These are phyloP conservation scores for Paraphoma chrysanthemicola DNA, from an alignment of 2,329 filamentous ascomycete species.

Conservation along the genomic window DNA sequence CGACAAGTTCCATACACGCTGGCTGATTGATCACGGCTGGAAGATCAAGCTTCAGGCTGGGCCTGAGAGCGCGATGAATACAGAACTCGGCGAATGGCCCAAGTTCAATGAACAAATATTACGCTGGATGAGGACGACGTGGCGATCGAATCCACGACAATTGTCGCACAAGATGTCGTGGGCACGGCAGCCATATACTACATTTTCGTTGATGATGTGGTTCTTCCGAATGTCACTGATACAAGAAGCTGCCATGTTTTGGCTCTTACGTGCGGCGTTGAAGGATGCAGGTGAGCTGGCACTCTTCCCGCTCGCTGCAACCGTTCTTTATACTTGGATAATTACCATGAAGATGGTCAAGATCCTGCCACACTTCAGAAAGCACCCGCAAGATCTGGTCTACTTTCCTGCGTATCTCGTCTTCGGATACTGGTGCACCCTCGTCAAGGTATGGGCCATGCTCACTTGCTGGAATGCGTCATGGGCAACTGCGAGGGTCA, in stretches of 20 bases:
- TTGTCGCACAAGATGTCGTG: conserved; percentile 48
- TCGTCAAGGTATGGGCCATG: conserved; percentile 64
- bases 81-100: conserved; percentile 56
- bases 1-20: conserved; percentile 68
- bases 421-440: conserved; percentile 65
- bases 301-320: conserved; percentile 16
- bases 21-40: conserved; percentile 53
- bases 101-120: conserved; percentile 62
- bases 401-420: conserved; percentile 59
- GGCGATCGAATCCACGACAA: conserved; percentile 47
- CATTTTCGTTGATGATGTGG: conserved; percentile 64
- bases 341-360: conserved; percentile 65
- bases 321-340: conserved; percentile 55
- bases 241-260: conserved; percentile 57
- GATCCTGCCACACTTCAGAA: conserved; percentile 59
- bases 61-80: conserved; percentile 54
- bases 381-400: conserved; percentile 59
- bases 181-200: conserved; percentile 58
- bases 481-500: conserved; percentile 18
- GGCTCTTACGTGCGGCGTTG: conserved; percentile 24
- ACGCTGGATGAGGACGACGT: conserved; percentile 66
- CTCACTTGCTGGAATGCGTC: conserved; percentile 50
- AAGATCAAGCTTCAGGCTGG: conserved; percentile 58
- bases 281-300: conserved; percentile 12
- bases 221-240: conserved; percentile 63